Evolutionary conservation across 1,284 basidiomycete species (phyloP), one percentile per base, ranked within the genome.

Genomic region (Hymenochaete sp.): DNA sequence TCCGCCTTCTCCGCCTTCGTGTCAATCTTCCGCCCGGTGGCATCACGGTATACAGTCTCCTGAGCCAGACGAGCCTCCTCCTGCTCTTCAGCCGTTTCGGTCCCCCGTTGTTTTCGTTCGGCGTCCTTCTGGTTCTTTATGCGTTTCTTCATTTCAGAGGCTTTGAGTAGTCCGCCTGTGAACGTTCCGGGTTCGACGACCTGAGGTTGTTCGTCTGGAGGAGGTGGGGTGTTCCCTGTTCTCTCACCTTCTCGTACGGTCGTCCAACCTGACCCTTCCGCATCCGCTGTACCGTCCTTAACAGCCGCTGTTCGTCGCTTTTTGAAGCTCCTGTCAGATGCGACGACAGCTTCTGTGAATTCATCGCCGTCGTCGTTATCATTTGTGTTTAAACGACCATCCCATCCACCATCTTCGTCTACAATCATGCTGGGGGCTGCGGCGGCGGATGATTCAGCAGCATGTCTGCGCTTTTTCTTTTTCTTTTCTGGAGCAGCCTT

Each of bases 21-120:
- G 57, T 98, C 92, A 45, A 98, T 88, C 64, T 86, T 85, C 54
- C 84, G 76, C 14, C 96, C 96, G 6, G 77, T 75, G 13, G 82
- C 68, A 62, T 98, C 95, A 59, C 96, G 91, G 63, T 98, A 96
- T 9, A 99, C 79, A 0, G 96, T 99, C 60, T 92, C 85, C 57
- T 91, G 82, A 11, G 80, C 79, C 16, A 71, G 72, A 0, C 74
- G 73, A 42, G 76, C 71, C 50, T 76, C 73, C 51, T 79, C 78
- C 18, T 67, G 72, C 42, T 63, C 64, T 22, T 64, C 60, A 11
- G 67, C 64, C 3, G 73, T 71, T 35, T 56, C 58, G 39, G 64
- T 59, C 22, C 57, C n/a, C 48, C 50, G 24, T 47, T 25, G 24
- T 55, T 50, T 49, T 51, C 62, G 62, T 46, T 66, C 62, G 4